A percentile compares a stretch with the other conserved stretches of the same genome.
Conservation (phyloP, 768 basidiomycete species). For the Brasilioporus rufonigricans region DNA sequence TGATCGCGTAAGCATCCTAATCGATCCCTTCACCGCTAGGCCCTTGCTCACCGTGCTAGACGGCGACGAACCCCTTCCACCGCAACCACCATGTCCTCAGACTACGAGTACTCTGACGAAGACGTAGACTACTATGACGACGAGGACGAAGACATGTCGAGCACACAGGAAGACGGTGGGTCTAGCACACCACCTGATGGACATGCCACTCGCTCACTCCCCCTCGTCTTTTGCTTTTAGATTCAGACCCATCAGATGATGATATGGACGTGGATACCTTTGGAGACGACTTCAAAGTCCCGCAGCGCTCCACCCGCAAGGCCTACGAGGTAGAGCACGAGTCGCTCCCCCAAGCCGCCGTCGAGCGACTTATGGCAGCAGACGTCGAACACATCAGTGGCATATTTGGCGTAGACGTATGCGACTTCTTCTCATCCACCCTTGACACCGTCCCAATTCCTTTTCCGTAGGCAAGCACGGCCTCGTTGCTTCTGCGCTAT, state of each 20-base stretch:
- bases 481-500: conserved; percentile 76
- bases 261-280: conserved; percentile 71
- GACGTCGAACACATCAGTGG: conserved; percentile 87
- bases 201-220: no score
- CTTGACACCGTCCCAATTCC: background rate
- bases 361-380: conserved; percentile 73
- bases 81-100: no score
- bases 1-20: conserved; percentile 28
- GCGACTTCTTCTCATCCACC: conserved; percentile 32
- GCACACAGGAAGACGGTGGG: no score
- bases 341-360: conserved; percentile 64
- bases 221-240: conserved; percentile 23
- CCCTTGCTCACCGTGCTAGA: no score
- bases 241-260: conserved; percentile 48
- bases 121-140: no score
- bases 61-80: no score
- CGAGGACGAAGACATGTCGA: no score
- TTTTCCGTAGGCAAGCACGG: conserved; percentile 55
- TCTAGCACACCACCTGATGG: no score
- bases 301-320: conserved; percentile 56
- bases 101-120: no score
- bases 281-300: conserved; percentile 61
- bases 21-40: conserved; percentile 25
- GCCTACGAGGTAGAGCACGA: conserved; percentile 86
- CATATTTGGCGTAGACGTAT: conserved; percentile 86